These are phyloP conservation scores for Pancytospora philotis DNA, from an alignment of 371 early-diverging fungal genomes.

Conservation along the genomic window DNA sequence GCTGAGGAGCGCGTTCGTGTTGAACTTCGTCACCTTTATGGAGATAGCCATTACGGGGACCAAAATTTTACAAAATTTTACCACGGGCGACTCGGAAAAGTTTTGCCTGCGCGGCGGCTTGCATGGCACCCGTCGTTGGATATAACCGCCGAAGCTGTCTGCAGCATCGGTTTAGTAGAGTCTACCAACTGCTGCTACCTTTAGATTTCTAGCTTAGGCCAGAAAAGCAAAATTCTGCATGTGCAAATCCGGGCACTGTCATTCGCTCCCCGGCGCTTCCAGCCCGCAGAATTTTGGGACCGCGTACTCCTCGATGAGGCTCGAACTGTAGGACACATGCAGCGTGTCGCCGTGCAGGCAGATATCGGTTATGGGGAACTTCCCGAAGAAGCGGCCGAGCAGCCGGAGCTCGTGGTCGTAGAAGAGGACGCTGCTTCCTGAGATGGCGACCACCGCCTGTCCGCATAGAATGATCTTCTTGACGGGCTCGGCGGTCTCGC, in stretches of 20 bases:
- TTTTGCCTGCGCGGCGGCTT: too few relatives aligned
- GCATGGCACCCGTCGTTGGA: too few relatives aligned
- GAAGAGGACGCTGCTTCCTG: neutral
- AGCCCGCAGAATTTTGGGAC: too few relatives aligned
- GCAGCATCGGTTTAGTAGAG: too few relatives aligned
- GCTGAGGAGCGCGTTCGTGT: conserved; percentile 46
- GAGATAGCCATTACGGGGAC: conserved; percentile 43
- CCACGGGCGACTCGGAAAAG: too few relatives aligned
- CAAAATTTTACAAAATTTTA: conserved; percentile 42
- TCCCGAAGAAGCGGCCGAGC: neutral
- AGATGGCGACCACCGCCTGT: neutral
- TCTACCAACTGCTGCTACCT: too few relatives aligned
- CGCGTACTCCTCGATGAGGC: neutral
- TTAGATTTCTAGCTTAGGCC: too few relatives aligned
- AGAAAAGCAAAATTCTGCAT: too few relatives aligned
- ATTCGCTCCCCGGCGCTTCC: too few relatives aligned
- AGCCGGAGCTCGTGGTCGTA: neutral
- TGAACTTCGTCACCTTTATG: conserved; percentile 42
- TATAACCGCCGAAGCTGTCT: too few relatives aligned
- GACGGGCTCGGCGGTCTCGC: neutral
- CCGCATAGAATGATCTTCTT: neutral
- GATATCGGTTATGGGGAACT: neutral
- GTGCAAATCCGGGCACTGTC: too few relatives aligned
- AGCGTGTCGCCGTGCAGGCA: neutral
- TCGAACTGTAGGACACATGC: neutral